Evolutionary conservation across 345 rosid species (phyloP), one percentile per base, ranked within the genome.

Genomic region (Acer saccharum): DNA sequence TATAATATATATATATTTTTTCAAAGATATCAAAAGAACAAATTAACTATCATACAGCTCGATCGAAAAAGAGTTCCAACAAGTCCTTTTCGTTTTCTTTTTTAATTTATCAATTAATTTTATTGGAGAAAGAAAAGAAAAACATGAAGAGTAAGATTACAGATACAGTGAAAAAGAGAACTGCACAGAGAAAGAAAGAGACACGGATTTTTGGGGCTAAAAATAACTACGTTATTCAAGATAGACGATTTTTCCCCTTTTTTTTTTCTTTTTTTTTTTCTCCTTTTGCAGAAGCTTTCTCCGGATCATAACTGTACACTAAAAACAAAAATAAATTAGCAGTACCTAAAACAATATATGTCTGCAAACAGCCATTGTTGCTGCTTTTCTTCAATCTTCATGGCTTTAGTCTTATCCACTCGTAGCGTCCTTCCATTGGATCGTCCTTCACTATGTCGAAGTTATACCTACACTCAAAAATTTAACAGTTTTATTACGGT

Each of bases 371-470:
- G 44, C 54, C 58, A 10, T 17, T 44, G 62, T 52, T 66, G 35
- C 65, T 48, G 25, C 75, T 20, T 78, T 35, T 35, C 39, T 35
- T 35, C 39, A 35, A 35, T 68, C 76, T 29, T 90, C 75, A 86
- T 65, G 80, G 85, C 52, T 83, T 84, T 77, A 88, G 41, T 61
- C 80, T 81, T 58, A 86, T 79, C 95, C 97, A 93, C 85, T 90
- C 84, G 87, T 86, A 90, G 58, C 94, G 91, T 75, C 96, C 96
- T 76, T 91, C 86, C 86, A 87, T 54, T n/a, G 96, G 91, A 81
- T 84, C 83, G 77, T 90, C 96, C 84, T 86, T 83, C 74, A 67
- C 86, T 10, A 88, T 79, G 78, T 91, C 93, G 74, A 81, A 91
- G 74, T 91, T 92, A 64, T 90, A 92, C 94, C 96, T 91, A 80